Base-by-base conservation (phyloP, 768 basidiomycete species). In the Cyclocybe cylindracea region DNA sequence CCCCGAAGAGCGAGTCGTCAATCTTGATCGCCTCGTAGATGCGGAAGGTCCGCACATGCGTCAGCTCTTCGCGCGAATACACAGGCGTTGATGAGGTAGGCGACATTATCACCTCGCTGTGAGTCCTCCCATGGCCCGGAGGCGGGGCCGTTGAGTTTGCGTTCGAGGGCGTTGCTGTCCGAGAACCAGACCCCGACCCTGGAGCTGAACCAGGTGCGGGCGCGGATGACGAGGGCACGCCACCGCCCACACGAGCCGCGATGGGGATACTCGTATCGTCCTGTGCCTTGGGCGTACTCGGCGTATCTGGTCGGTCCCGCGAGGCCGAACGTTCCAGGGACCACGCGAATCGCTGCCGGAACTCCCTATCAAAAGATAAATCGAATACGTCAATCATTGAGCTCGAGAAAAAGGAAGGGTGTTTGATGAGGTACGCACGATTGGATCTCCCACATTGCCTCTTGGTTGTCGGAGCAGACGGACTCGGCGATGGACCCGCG, bases 41-140 rank as follows among this genome's bases (percentile, higher is more conserved):
- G 38, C 74, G 72, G 58, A 85, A 74, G 2, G 75, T 78, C 35
- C 83, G 78, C 5, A 84, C 70, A 49, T 83, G 77, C 4, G 77
- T 74, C 45, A 82, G 69, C 24, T 80, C 80, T 7, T 73, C 54
- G 16, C 55, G 50, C 9, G 64, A 58, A 36, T 64, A 63, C 55
- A 34, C 60, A 53, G 46, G 66, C 57, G 55, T 60, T 55, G 48
- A 43, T 29, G 39, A 47, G 11, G 51, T 40, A 43, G 32, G 24
- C n/a, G 49, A 40, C 10, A 41, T n/a, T 16, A 31, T 37, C 41
- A 16, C 37, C n/a, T 5, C 42, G 31, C n/a, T 51, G 24, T 29
- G 18, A 24, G 45, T 18, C 34, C 11, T 10, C 7, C 48, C 36
- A 31, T 46, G 36, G n/a, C 42, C n/a, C 5, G 57, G 50, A 33